Evolutionary conservation across 441 rosid species (phyloP).

Genomic region (Pelargonium cotyledonis): DNA sequence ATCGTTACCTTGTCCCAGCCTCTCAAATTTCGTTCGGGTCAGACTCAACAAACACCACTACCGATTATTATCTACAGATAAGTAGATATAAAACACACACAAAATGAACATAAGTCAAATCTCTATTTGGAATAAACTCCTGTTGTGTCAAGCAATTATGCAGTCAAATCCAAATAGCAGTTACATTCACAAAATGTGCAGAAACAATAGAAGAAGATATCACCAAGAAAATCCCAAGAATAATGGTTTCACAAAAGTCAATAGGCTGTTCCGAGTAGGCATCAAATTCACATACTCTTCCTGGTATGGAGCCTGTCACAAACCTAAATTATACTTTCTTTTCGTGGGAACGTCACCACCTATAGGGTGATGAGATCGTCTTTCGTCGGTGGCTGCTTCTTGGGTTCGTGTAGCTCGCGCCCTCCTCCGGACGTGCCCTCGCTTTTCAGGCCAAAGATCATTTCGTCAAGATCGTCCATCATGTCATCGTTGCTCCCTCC

Average conservation of each 20-base stretch:
- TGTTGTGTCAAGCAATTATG: slow-evolving; percentile 7
- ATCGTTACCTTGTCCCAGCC: too few species aligned
- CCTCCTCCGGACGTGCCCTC: slow-evolving; percentile 42
- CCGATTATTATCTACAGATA: too few species aligned
- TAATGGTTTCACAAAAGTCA: not conserved
- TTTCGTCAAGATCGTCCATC: slow-evolving; percentile 94
- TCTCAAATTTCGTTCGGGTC: too few species aligned
- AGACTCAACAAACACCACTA: too few species aligned
- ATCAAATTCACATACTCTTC: not conserved
- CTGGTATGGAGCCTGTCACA: slow-evolving; percentile 11
- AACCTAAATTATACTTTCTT: slow-evolving; percentile 16
- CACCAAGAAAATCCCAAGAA: not conserved
- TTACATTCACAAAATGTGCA: slow-evolving; percentile 24
- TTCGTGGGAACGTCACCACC: slow-evolving; percentile 10
- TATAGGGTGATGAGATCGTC: slow-evolving; percentile 58
- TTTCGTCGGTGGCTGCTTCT: slow-evolving; percentile 52
- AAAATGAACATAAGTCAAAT: too few species aligned
- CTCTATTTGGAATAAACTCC: too few species aligned
- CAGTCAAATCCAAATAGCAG: slow-evolving; percentile 17
- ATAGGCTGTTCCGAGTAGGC: not conserved
- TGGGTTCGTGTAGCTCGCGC: slow-evolving; percentile 27
- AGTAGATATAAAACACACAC: too few species aligned
- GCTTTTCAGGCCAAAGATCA: slow-evolving; percentile 70
- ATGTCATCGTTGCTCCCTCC: slow-evolving; percentile 64
- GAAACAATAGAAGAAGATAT: not conserved